Conservation (phyloP, 73 alveolate species). For the Blepharisma japonicum region DNA sequence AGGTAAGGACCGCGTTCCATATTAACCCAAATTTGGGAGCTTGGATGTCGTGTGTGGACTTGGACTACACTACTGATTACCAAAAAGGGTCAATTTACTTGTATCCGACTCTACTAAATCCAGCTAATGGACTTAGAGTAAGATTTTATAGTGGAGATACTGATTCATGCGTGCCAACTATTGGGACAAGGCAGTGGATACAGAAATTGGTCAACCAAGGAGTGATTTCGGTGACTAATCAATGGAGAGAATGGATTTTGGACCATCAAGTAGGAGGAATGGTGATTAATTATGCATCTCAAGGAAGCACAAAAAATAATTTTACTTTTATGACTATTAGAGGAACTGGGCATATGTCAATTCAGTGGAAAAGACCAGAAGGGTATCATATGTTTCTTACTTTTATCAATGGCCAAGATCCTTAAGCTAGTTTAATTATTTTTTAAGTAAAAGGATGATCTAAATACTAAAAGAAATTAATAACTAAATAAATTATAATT, state of each 20-base stretch:
- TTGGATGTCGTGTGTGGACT: neutral
- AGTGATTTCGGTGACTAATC: constrained; percentile 34
- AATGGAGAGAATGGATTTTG: constrained; percentile 50
- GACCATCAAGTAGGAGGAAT: constrained; percentile 53
- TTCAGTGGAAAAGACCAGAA: constrained; percentile 74
- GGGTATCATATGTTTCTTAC: constrained; percentile 52
- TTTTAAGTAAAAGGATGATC: too few species aligned
- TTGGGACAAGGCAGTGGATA: constrained; percentile 81
- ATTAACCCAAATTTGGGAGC: neutral
- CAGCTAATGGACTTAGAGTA: constrained; percentile 31
- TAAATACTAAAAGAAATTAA: too few species aligned
- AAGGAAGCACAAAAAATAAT: constrained; percentile 51
- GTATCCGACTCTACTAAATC: constrained; percentile 45
- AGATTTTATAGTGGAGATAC: constrained; percentile 67
- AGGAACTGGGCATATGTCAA: constrained; percentile 97
- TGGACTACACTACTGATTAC: neutral
- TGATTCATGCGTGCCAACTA: constrained; percentile 83
- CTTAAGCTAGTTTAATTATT: too few species aligned
- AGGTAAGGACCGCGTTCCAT: neutral
- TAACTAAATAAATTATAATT: too few species aligned
- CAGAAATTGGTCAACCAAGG: too few species aligned
- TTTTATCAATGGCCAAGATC: too few species aligned
- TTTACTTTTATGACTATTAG: constrained; percentile 78
- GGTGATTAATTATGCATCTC: constrained; percentile 17
- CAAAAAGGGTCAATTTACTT: constrained; percentile 37